Conservation (phyloP, 2,329 filamentous ascomycete genomes). For the Coleophoma cylindrospora region DNA sequence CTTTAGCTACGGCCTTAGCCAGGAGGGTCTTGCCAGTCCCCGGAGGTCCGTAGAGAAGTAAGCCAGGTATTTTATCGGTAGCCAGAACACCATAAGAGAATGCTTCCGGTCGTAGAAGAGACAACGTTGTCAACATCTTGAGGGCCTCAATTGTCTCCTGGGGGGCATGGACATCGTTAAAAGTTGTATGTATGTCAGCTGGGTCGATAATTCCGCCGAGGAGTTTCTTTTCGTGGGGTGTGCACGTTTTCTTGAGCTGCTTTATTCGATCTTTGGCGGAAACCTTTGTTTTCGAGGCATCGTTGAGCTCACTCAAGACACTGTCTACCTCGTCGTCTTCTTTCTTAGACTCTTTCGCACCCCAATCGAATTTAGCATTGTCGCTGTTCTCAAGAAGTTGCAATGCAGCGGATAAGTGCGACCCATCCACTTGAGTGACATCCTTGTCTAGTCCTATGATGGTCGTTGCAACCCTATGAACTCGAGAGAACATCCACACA, state of each 20-base stretch:
- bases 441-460: constrained; percentile 36
- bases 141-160: constrained; percentile 80
- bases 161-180: constrained; percentile 79
- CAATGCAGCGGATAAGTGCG: constrained; percentile 31
- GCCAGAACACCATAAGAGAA: constrained; percentile 93
- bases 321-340: constrained; percentile 27
- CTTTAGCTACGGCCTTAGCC: constrained; percentile 64
- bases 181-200: constrained; percentile 78
- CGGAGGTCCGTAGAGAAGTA: constrained; percentile 82
- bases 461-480: constrained; percentile 53
- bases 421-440: constrained; percentile 25
- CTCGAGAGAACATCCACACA: constrained; percentile 53
- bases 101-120: constrained; percentile 83
- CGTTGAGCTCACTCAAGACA: constrained; percentile 20
- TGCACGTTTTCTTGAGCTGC: constrained; percentile 52
- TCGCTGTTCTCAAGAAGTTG: constrained; percentile 39
- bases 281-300: constrained; percentile 29
- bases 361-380: constrained; percentile 37
- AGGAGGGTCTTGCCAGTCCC: constrained; percentile 72
- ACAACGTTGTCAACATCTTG: constrained; percentile 83
- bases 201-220: constrained; percentile 78
- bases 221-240: constrained; percentile 77
- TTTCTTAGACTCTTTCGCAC: constrained; percentile 33
- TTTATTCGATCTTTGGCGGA: constrained; percentile 35
- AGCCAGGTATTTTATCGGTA: constrained; percentile 84